A percentile compares a stretch with the other conserved stretches of the same genome.
Conservation (phyloP, 176 grass and related monocot species). For the Elymus sibiricus region DNA sequence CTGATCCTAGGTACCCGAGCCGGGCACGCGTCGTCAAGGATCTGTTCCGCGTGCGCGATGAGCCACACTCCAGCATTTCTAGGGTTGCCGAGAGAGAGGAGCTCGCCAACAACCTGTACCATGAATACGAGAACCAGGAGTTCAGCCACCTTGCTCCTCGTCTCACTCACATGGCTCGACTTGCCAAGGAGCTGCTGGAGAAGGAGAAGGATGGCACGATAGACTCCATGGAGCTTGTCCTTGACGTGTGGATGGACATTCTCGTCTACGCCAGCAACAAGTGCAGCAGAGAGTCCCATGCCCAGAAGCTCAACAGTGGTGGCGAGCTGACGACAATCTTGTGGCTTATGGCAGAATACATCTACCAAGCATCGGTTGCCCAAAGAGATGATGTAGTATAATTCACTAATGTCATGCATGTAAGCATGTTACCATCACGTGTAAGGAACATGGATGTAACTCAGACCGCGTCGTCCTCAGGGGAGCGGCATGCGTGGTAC, state of each 20-base stretch:
- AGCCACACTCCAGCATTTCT: neutral
- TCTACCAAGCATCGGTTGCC: neutral
- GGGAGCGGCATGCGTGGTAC: too few relatives aligned
- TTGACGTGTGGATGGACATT: constrained; percentile 1
- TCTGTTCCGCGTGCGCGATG: neutral
- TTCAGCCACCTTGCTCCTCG: neutral
- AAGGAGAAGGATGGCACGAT: neutral
- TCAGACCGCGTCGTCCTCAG: neutral
- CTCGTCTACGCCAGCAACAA: neutral
- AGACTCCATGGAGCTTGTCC: neutral
- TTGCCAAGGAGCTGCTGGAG: neutral
- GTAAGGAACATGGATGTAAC: neutral
- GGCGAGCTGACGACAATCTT: neutral
- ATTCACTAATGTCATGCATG: neutral
- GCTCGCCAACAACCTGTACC: neutral
- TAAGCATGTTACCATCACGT: neutral
- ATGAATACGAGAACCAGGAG: neutral
- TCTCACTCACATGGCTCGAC: neutral
- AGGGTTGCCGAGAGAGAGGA: neutral
- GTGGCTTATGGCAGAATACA: constrained; percentile 7
- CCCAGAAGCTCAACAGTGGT: constrained; percentile 13
- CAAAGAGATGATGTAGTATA: neutral
- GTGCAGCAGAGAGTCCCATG: constrained; percentile 2
- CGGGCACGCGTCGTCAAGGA: neutral
- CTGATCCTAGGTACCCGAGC: neutral